phyloP scores from a whole-genome alignment of 225 moss, liverwort and hornwort species.

The Marchantia polymorpha region DNA sequence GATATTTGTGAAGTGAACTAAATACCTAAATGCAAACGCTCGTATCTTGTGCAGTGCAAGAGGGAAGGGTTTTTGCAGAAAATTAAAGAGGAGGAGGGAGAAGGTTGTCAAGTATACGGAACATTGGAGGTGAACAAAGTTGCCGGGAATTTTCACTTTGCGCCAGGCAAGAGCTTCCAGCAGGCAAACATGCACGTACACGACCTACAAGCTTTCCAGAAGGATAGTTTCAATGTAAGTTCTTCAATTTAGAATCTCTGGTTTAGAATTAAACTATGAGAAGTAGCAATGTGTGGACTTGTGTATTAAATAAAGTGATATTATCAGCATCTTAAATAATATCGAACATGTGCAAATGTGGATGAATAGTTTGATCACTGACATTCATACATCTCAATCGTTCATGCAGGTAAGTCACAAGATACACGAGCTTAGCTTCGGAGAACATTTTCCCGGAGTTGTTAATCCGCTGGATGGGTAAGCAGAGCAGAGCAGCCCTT shows the following conservation, averaged over 20 bases:
- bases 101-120: constrained; percentile 90
- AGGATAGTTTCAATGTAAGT: constrained; percentile 76
- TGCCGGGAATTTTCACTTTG: constrained; percentile 99
- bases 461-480: constrained; percentile 93
- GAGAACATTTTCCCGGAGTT: constrained; percentile 88
- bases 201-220: constrained; percentile 88
- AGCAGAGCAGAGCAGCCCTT: constrained; percentile 7
- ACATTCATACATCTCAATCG: no score
- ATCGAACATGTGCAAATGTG: no score
- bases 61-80: constrained; percentile 87
- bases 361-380: no score
- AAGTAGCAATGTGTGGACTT: no score
- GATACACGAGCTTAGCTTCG: constrained; percentile 86
- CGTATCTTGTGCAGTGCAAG: constrained; percentile 62
- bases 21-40: not conserved
- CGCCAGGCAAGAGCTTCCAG: constrained; percentile 98
- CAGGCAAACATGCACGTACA: constrained; percentile 98
- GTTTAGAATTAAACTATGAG: no score
- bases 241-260: not conserved
- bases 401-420: constrained; percentile 67
- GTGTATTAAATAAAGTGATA: no score
- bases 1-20: no score
- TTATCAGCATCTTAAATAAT: no score
- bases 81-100: constrained; percentile 94
- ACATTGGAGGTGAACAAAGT: constrained; percentile 97